Conservation (phyloP, 352 stramenopile species). For the Peronospora tabacina region DNA sequence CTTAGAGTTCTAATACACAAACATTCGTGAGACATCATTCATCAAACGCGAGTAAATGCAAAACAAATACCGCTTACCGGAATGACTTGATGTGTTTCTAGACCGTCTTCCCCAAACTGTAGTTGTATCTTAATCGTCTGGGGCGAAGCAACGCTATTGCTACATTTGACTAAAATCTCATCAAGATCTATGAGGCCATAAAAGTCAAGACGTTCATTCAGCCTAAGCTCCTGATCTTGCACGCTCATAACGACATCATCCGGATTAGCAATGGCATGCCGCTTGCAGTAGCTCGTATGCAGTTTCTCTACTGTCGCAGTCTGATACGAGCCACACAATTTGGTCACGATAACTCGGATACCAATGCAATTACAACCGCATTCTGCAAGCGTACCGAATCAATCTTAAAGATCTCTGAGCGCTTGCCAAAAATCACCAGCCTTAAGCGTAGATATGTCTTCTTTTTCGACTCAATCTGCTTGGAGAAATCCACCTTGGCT, state of each 20-base stretch:
- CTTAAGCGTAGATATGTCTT: slow-evolving; percentile 51
- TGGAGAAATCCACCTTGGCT: slow-evolving; percentile 62
- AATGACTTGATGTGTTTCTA: slow-evolving; percentile 30
- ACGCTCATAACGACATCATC: slow-evolving; percentile 51
- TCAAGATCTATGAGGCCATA: slow-evolving; percentile 52
- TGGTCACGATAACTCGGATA: background rate
- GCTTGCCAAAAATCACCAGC: slow-evolving; percentile 44
- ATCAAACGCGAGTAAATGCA: background rate
- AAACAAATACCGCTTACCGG: slow-evolving; percentile 24
- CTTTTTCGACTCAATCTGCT: slow-evolving; percentile 37
- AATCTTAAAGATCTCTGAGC: slow-evolving; percentile 62
- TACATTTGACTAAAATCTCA: slow-evolving; percentile 52
- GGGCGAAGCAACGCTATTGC: slow-evolving; percentile 25
- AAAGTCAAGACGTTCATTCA: slow-evolving; percentile 39
- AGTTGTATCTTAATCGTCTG: slow-evolving; percentile 36
- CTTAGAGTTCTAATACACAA: slow-evolving; percentile 29
- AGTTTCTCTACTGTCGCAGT: slow-evolving; percentile 51
- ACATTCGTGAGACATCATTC: background rate
- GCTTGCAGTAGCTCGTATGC: slow-evolving; percentile 52
- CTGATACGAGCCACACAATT: slow-evolving; percentile 11
- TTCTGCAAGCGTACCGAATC: slow-evolving; percentile 35
- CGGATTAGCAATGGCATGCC: slow-evolving; percentile 39
- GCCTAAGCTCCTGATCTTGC: slow-evolving; percentile 30
- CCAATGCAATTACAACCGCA: background rate
- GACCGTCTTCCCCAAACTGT: slow-evolving; percentile 35